Percentiles rank a stretch among this genome's conserved stretches.
Evolutionary conservation across 1,139 yeast species (phyloP).

Genomic region (Arxiozyma bovina): DNA sequence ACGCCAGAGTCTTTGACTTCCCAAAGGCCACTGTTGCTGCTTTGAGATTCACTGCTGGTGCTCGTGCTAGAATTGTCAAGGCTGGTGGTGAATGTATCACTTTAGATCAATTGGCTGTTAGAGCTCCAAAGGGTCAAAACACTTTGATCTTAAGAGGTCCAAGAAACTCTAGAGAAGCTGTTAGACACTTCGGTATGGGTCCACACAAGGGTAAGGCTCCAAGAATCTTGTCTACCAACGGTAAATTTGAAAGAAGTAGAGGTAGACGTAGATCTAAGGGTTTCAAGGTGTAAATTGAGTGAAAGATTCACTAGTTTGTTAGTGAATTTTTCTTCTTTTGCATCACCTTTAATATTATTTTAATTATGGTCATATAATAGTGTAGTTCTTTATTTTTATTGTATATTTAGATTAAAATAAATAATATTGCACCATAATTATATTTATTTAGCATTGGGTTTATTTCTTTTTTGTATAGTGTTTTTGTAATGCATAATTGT

Average conservation of each 20-base stretch:
- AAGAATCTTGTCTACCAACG: conserved; percentile 93
- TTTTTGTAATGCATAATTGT: not conserved
- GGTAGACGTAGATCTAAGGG: conserved; percentile 99
- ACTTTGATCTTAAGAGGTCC: conserved; percentile 97
- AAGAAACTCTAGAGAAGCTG: conserved; percentile 98
- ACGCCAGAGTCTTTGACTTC: conserved; percentile 84
- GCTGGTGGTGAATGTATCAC: conserved; percentile 99
- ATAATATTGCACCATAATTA: not conserved
- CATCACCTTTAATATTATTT: not conserved
- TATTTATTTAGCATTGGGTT: not conserved
- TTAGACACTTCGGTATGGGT: conserved; percentile 99
- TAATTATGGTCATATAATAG: not conserved
- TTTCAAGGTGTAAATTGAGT: conserved; percentile 89
- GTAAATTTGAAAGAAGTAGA: conserved; percentile 99
- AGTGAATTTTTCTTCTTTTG: not conserved
- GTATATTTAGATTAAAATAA: not conserved
- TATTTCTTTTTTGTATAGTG: not conserved
- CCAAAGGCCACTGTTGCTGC: conserved; percentile 99
- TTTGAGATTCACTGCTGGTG: conserved; percentile 98
- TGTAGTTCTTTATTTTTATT: not conserved
- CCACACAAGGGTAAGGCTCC: conserved; percentile 99
- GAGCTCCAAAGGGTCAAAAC: conserved; percentile 99
- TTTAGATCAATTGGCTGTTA: conserved; percentile 96
- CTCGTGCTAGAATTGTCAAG: conserved; percentile 93
- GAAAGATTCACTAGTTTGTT: not conserved